These are phyloP conservation scores for Cryomyces minteri DNA, from an alignment of 495 filamentous ascomycete genomes.

Conservation along the genomic window DNA sequence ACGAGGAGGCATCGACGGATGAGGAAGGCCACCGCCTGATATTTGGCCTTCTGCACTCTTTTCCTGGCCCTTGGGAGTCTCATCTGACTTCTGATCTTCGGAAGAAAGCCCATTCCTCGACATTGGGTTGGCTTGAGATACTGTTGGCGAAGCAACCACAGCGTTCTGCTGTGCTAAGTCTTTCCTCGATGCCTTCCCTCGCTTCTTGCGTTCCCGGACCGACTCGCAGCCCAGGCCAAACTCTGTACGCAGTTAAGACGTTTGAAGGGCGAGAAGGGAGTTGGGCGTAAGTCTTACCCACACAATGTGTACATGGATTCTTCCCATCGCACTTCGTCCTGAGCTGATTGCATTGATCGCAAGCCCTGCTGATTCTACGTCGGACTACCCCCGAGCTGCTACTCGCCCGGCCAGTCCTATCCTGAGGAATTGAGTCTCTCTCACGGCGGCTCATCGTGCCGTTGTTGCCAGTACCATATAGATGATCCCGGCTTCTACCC, in stretches of 20 bases:
- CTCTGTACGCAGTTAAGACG: slow-evolving; percentile 35
- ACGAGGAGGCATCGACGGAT: background rate
- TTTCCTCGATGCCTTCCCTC: slow-evolving; percentile 85
- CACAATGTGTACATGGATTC: slow-evolving; percentile 81
- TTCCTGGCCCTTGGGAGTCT: slow-evolving; percentile 1
- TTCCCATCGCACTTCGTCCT: slow-evolving; percentile 92
- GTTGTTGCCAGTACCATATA: background rate
- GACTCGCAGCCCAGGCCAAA: slow-evolving; percentile 86
- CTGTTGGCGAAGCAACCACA: slow-evolving; percentile 26
- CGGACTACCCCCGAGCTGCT: slow-evolving; percentile 51
- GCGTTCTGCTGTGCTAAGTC: slow-evolving; percentile 66
- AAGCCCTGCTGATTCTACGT: slow-evolving; percentile 78
- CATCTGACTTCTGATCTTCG: slow-evolving; percentile 8
- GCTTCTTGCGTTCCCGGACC: slow-evolving; percentile 81
- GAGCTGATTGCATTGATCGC: slow-evolving; percentile 93
- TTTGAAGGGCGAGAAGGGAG: background rate
- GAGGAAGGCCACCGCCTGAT: background rate
- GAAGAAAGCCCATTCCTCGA: slow-evolving; percentile 5
- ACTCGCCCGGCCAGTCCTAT: slow-evolving; percentile 14
- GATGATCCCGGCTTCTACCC: background rate
- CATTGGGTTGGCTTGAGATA: slow-evolving; percentile 24
- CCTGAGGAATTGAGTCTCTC: background rate
- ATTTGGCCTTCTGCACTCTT: slow-evolving; percentile 2
- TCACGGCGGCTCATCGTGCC: background rate
- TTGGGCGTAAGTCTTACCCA: slow-evolving; percentile 35